A percentile compares a stretch with the other conserved stretches of the same genome.
These are phyloP conservation scores for Nakaseomyces bracarensis DNA, from an alignment of 1,139 yeast genomes.

Conservation along the genomic window DNA sequence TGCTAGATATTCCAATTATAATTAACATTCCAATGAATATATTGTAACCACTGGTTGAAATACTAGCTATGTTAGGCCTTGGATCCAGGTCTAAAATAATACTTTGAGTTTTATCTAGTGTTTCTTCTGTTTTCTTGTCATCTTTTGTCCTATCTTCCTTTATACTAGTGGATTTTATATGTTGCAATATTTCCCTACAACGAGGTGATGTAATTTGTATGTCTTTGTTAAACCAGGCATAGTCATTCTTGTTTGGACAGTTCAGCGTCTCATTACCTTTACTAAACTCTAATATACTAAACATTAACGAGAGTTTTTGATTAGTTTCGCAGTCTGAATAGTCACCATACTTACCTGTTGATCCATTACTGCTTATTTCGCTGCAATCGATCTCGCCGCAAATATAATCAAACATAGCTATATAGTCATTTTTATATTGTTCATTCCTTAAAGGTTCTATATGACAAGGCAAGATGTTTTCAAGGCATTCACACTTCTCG, in stretches of 20 bases:
- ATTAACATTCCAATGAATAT: no score
- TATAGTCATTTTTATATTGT: slow-evolving; percentile 20
- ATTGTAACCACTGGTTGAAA: no score
- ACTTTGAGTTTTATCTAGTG: no score
- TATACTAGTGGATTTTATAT: not conserved
- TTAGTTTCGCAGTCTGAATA: slow-evolving; percentile 46
- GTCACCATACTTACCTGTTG: slow-evolving; percentile 46
- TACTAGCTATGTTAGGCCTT: not conserved
- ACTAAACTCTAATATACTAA: slow-evolving; percentile 41
- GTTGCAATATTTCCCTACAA: not conserved
- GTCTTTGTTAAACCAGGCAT: slow-evolving; percentile 19
- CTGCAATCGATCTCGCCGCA: slow-evolving; percentile 47
- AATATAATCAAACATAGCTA: slow-evolving; percentile 37
- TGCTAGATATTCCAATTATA: no score
- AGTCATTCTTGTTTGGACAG: slow-evolving; percentile 21
- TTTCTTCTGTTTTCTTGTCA: not conserved
- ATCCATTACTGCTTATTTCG: slow-evolving; percentile 43
- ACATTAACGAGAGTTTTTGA: slow-evolving; percentile 46
- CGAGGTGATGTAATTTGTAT: not conserved
- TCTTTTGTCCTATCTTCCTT: not conserved
- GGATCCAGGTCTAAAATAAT: not conserved
- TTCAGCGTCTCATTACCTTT: slow-evolving; percentile 22
- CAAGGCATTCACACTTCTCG: slow-evolving; percentile 49
- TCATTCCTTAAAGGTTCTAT: slow-evolving; percentile 31
- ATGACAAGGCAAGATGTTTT: slow-evolving; percentile 43